Evolutionary conservation across 2,329 filamentous ascomycete species (phyloP).

Genomic region (Stylonectria norvegica): DNA sequence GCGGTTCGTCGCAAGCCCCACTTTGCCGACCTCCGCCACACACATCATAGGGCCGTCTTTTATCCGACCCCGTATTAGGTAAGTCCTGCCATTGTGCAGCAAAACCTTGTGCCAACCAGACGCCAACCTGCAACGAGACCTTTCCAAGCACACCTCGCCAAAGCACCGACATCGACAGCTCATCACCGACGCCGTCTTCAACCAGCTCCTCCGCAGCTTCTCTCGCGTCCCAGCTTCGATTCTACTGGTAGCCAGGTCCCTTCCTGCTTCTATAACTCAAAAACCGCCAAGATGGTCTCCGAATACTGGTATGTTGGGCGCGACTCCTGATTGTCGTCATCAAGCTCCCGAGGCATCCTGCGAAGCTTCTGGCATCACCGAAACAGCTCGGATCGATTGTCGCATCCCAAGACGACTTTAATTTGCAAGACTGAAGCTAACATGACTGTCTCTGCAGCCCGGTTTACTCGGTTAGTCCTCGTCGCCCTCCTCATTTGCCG

Average conservation of each 20-base stretch:
- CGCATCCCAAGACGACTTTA: constrained; percentile 2
- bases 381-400: constrained; percentile 8
- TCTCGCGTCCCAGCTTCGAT: constrained; percentile 16
- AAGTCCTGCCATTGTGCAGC: constrained; percentile 33
- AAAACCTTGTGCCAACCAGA: constrained; percentile 42
- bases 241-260: constrained; percentile 10
- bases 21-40: neutral
- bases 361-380: constrained; percentile 29
- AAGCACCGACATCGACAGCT: constrained; percentile 27
- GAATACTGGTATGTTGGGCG: constrained; percentile 73
- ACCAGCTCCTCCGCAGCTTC: constrained; percentile 12
- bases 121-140: constrained; percentile 38
- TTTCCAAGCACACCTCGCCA: constrained; percentile 34
- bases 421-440: constrained; percentile 41
- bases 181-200: constrained; percentile 17
- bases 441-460: constrained; percentile 58
- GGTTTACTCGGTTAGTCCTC: constrained; percentile 96
- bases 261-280: constrained; percentile 22
- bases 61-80: constrained; percentile 28
- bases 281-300: constrained; percentile 64
- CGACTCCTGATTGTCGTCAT: constrained; percentile 30
- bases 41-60: constrained; percentile 8
- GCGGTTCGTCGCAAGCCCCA: constrained; percentile 5
- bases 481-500: constrained; percentile 46
- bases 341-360: constrained; percentile 29